These are phyloP conservation scores for Colletotrichum musicola DNA, from an alignment of 2,329 filamentous ascomycete species.

Conservation along the genomic window DNA sequence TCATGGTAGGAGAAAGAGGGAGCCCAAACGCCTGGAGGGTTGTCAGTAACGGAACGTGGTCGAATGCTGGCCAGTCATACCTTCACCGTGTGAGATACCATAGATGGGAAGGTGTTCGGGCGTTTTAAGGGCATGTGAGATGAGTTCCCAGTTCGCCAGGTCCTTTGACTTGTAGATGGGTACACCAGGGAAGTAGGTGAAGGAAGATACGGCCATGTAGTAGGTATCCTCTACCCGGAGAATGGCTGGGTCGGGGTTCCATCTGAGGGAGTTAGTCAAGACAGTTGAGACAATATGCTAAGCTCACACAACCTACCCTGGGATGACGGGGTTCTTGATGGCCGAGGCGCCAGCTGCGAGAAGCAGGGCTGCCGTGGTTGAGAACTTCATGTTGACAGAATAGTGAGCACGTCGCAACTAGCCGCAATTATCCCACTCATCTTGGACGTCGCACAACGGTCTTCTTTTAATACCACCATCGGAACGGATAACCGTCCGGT, in stretches of 20 bases:
- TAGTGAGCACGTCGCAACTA: background rate
- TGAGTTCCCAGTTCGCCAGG: constrained; percentile 30
- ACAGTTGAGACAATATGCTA: background rate
- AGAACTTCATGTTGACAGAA: constrained; percentile 26
- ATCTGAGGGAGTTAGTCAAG: constrained; percentile 12
- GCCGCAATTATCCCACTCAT: background rate
- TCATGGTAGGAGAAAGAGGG: constrained; percentile 44
- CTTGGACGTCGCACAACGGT: too few relatives aligned
- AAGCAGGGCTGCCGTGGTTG: constrained; percentile 7
- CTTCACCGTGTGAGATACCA: constrained; percentile 21
- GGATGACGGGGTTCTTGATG: constrained; percentile 34
- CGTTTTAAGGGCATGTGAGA: constrained; percentile 22
- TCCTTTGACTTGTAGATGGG: constrained; percentile 54
- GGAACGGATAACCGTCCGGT: background rate
- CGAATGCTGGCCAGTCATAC: background rate
- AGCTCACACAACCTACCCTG: constrained; percentile 10
- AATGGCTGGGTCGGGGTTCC: constrained; percentile 33
- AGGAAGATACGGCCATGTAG: constrained; percentile 24
- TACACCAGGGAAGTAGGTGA: constrained; percentile 68
- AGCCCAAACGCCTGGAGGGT: constrained; percentile 20
- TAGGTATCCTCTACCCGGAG: constrained; percentile 26
- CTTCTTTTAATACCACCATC: background rate
- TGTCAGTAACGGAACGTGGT: background rate
- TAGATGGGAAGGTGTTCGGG: constrained; percentile 24
- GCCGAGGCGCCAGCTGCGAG: constrained; percentile 23